Evolutionary conservation across 495 filamentous ascomycete genomes (phyloP).

Genomic region (Barbatosphaeria neglecta): DNA sequence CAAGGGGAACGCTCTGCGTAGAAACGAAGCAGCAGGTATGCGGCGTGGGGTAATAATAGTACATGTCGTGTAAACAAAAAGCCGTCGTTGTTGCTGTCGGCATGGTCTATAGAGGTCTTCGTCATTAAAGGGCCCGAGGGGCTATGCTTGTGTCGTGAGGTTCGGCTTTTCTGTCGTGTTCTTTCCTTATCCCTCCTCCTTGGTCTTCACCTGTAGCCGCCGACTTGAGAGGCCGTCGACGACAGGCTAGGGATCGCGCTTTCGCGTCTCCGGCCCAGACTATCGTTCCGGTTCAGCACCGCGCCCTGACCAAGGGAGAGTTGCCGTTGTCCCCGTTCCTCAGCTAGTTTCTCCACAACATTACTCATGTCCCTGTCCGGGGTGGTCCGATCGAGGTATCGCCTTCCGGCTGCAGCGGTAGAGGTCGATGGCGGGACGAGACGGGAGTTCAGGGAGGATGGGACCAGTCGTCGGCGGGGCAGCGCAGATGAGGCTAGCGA

Average conservation of each 20-base stretch:
- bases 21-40: neutral
- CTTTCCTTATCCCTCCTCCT: no score
- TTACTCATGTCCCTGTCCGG: constrained; percentile 25
- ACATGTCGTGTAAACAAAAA: constrained; percentile 4
- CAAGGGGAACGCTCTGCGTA: neutral
- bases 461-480: constrained; percentile 27
- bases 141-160: neutral
- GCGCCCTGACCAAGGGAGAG: constrained; percentile 25
- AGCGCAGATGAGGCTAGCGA: constrained; percentile 25
- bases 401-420: constrained; percentile 17
- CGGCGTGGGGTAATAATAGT: neutral
- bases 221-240: constrained; percentile 2
- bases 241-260: constrained; percentile 19
- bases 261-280: constrained; percentile 28
- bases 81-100: no score
- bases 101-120: neutral
- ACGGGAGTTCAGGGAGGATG: constrained; percentile 24
- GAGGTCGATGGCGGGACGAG: constrained; percentile 17
- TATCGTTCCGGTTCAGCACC: constrained; percentile 28
- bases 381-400: constrained; percentile 35
- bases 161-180: neutral
- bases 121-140: neutral
- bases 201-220: constrained; percentile 16
- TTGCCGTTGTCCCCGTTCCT: constrained; percentile 30
- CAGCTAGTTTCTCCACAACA: constrained; percentile 23